Percentiles rank a stretch among this genome's conserved stretches.
Conservation (phyloP, 2,329 filamentous ascomycete species). For the Fusarium sublunatum region DNA sequence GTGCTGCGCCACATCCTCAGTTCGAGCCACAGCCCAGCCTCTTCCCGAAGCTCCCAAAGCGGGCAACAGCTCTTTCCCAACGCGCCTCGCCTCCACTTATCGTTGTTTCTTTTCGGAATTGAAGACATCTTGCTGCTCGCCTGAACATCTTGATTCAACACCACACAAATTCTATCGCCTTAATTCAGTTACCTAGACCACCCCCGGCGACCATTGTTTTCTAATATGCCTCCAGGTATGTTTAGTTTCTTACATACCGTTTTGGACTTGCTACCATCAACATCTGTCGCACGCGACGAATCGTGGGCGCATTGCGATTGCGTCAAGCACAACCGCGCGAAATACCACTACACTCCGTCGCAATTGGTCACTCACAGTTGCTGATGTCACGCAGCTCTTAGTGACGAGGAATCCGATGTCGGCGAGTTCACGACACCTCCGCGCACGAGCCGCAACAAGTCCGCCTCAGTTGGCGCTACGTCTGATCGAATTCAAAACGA, state of each 20-base stretch:
- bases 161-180: not conserved
- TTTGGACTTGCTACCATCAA: not conserved
- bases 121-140: conserved; percentile 1
- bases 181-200: not conserved
- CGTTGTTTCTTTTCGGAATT: conserved; percentile 17
- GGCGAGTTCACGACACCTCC: conserved; percentile 42
- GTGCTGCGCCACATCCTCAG: conserved; percentile 18
- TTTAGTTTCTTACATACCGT: not conserved
- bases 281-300: conserved; percentile 7
- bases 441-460: conserved; percentile 45
- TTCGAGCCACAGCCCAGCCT: conserved; percentile 16
- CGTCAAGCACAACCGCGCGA: conserved; percentile 2
- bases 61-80: conserved; percentile 15
- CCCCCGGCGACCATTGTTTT: not conserved
- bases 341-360: conserved; percentile 1
- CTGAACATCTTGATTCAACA: conserved; percentile 3
- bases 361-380: conserved; percentile 8
- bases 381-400: conserved; percentile 51
- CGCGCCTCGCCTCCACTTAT: conserved; percentile 6
- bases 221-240: conserved; percentile 47
- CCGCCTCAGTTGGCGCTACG: conserved; percentile 33
- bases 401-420: conserved; percentile 52
- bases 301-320: conserved; percentile 19
- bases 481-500: conserved; percentile 41
- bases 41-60: conserved; percentile 1